Evolutionary conservation across 257 asterid species (phyloP).

Genomic region (Fraxinus cuspidata): DNA sequence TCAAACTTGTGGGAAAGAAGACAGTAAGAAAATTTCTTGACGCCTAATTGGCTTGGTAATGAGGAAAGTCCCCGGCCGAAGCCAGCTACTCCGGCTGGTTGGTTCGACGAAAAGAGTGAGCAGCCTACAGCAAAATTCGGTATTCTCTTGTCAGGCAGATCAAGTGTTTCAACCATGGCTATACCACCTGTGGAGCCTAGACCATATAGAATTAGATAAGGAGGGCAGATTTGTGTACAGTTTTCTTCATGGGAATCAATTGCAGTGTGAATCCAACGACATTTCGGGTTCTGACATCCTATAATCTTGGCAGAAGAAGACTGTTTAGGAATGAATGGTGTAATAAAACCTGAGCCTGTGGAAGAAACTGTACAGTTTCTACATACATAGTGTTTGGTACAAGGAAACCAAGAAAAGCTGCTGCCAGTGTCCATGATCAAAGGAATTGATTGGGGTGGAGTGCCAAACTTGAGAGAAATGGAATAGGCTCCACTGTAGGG

Average conservation of each 20-base stretch:
- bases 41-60: conserved; percentile 66
- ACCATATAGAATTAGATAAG: conserved; percentile 73
- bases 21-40: conserved; percentile 77
- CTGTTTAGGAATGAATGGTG: conserved; percentile 61
- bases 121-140: conserved; percentile 71
- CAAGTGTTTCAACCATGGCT: conserved; percentile 64
- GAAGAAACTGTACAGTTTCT: conserved; percentile 46
- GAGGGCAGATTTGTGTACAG: conserved; percentile 78
- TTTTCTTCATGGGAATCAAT: conserved; percentile 33
- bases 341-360: conserved; percentile 19
- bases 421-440: conserved; percentile 87
- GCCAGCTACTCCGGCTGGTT: conserved; percentile 85
- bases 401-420: conserved; percentile 86
- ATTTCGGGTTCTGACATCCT: conserved; percentile 74
- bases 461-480: conserved; percentile 76
- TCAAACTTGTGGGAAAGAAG: conserved; percentile 68
- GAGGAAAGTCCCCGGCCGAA: conserved; percentile 76
- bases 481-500: conserved; percentile 86
- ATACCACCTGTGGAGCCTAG: conserved; percentile 78
- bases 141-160: conserved; percentile 40
- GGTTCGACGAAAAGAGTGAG: conserved; percentile 63
- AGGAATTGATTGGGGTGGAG: conserved; percentile 73
- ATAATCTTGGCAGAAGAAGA: conserved; percentile 71
- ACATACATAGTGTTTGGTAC: conserved; percentile 67
- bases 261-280: conserved; percentile 68